phyloP scores from a whole-genome alignment of 768 basidiomycete genomes.

The Harrya chromipes region DNA sequence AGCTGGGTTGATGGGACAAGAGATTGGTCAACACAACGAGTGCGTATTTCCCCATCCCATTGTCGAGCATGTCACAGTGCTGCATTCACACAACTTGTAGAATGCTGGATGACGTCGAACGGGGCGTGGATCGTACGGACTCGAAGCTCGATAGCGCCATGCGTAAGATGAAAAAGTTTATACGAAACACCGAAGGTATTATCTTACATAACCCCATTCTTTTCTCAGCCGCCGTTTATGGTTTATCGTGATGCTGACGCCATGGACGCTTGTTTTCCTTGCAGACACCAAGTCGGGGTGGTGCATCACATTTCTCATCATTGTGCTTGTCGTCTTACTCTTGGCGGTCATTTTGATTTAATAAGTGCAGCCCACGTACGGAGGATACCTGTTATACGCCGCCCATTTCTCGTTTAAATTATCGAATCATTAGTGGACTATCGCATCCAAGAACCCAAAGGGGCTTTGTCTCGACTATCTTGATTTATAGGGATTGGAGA shows the following conservation, averaged over 20 bases:
- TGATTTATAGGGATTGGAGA: neutral
- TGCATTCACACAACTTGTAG: conserved; percentile 37
- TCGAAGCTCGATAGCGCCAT: conserved; percentile 63
- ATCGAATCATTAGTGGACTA: conserved; percentile 9
- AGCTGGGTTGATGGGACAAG: conserved; percentile 91
- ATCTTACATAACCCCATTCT: too few relatives aligned
- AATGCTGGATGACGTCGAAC: conserved; percentile 76
- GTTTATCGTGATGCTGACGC: neutral
- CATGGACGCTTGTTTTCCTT: neutral
- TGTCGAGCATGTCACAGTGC: neutral
- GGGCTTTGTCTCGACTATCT: neutral
- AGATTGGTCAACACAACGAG: conserved; percentile 92
- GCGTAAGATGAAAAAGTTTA: conserved; percentile 70
- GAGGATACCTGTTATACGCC: conserved; percentile 7
- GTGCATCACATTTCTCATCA: conserved; percentile 83
- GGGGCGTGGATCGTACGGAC: conserved; percentile 68
- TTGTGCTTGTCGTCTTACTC: conserved; percentile 74
- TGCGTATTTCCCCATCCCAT: conserved; percentile 36
- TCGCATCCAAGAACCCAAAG: neutral
- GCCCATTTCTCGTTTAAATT: conserved; percentile 10
- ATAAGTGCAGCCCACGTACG: conserved; percentile 2
- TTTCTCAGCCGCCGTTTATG: neutral
- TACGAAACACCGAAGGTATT: conserved; percentile 78
- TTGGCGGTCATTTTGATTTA: conserved; percentile 76
- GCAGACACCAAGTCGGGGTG: conserved; percentile 85